Evolutionary conservation across 2,329 filamentous ascomycete genomes (phyloP).

Genomic region (Daldinia sp.): DNA sequence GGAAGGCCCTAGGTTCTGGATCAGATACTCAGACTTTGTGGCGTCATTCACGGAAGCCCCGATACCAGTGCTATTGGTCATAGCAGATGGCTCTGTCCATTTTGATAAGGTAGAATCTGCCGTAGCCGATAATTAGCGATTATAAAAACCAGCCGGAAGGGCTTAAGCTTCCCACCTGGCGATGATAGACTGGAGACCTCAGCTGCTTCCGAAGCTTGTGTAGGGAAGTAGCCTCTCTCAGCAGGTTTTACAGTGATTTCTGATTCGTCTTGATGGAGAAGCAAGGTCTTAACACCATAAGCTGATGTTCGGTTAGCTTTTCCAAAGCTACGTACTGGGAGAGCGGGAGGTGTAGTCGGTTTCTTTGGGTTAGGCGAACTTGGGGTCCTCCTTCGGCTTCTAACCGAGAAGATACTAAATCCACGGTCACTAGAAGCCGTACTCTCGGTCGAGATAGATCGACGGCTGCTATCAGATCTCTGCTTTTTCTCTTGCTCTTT

Average conservation of each 20-base stretch:
- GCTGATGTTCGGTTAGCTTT: constrained; percentile 36
- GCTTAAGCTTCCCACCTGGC: constrained; percentile 44
- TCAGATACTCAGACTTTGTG: constrained; percentile 44
- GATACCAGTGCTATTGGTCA: constrained; percentile 47
- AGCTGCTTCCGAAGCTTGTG: constrained; percentile 35
- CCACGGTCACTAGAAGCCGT: constrained; percentile 52
- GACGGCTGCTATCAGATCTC: constrained; percentile 43
- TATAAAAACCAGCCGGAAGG: not conserved
- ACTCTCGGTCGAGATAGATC: constrained; percentile 55
- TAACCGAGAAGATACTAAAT: constrained; percentile 56
- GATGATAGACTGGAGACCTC: constrained; percentile 46
- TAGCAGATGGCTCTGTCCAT: constrained; percentile 51
- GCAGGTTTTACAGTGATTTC: constrained; percentile 34
- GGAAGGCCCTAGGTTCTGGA: constrained; percentile 53
- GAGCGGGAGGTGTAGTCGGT: not conserved
- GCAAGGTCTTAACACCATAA: constrained; percentile 40
- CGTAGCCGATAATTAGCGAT: constrained; percentile 29
- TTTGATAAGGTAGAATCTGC: constrained; percentile 57
- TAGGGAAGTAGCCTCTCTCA: constrained; percentile 27
- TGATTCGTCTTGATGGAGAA: constrained; percentile 37
- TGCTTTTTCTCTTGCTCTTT: constrained; percentile 44
- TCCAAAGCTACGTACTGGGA: constrained; percentile 11
- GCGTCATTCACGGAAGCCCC: constrained; percentile 46
- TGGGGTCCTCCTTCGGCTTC: constrained; percentile 48
- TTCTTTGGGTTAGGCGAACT: constrained; percentile 35